Evolutionary conservation across 2,329 filamentous ascomycete genomes (phyloP), one percentile per base, ranked within the genome.

Genomic region (Aureobasidium sp.): DNA sequence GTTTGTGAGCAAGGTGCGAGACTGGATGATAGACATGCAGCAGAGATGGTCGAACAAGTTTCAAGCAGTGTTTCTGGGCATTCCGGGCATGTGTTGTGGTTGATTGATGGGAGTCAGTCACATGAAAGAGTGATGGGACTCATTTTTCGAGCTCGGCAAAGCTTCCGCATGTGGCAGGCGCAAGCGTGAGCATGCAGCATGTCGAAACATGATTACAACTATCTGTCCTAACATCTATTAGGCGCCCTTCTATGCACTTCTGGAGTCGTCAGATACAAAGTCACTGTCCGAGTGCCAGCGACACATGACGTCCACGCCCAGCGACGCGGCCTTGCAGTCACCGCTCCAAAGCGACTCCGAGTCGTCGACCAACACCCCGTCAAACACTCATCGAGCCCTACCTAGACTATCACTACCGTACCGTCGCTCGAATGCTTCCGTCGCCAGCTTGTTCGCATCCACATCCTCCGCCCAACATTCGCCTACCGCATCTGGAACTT

Each of bases 281-380:
- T 37, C 34, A 42, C 51, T 42, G 51, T 14, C 51, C 36, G 51
- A 25, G 39, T 41, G 39, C 29, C 30, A 48, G 42, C 54, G 44
- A 47, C 44, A 73, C 67, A 90, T 90, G 87, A 85, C 85, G 82
- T 81, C 85, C 75, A 78, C 82, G 73, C 42, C 54, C 14, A 79
- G 87, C 84, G 78, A 81, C 70, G 81, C 84, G 69, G 54, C 21
- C 34, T 79, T 83, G 76, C 83, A 87, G 75, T 84, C 86, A 73
- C 82, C 88, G 75, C 85, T 86, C 74, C 83, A 86, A 69, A 82
- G 88, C 74, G 86, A 88, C 70, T 78, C 85, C 71, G 85, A 86
- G 67, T 81, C 85, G 67, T 83, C 86, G 62, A 77, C 82, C 21
- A 5, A 41, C n/a, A 11, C 85, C 65, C 89, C 86, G 76, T 78